Percentiles rank a stretch among this genome's conserved stretches.
phyloP scores from a whole-genome alignment of 2,329 filamentous ascomycete species.

The Grosmannia clavigera region DNA sequence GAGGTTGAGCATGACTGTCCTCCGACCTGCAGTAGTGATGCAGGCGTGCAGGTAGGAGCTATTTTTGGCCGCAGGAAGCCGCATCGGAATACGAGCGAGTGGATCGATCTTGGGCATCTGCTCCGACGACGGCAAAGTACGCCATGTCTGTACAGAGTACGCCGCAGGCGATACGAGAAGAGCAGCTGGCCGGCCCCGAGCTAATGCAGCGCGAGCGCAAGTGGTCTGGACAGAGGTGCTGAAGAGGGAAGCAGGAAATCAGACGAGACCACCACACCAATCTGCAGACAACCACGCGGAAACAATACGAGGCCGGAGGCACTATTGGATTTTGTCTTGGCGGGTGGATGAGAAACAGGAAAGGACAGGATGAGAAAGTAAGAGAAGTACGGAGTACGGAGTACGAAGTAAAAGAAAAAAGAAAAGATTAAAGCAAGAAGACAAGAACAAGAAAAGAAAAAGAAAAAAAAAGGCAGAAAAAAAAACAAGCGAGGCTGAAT shows the following conservation, averaged over 20 bases:
- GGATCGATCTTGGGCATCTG: background rate
- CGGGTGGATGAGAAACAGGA: background rate
- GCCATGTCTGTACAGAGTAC: no score
- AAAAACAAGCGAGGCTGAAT: background rate
- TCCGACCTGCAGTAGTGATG: no score
- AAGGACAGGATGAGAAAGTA: background rate
- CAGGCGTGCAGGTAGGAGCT: no score
- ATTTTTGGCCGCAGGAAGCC: no score
- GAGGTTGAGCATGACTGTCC: no score
- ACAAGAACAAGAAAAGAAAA: background rate
- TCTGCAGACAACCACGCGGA: background rate
- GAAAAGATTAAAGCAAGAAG: no score
- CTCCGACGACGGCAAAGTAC: background rate
- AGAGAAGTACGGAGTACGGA: background rate
- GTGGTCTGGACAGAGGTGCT: no score
- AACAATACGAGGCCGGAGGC: background rate
- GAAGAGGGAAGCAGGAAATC: background rate
- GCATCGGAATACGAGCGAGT: no score
- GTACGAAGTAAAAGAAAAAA: background rate
- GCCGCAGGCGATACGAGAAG: background rate
- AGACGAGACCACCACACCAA: background rate
- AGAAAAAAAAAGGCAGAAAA: background rate
- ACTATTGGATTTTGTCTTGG: background rate
- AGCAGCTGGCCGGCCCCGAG: background rate
- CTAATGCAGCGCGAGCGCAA: background rate